phyloP scores from a whole-genome alignment of 495 filamentous ascomycete genomes.

The Pyrenula aspistea region DNA sequence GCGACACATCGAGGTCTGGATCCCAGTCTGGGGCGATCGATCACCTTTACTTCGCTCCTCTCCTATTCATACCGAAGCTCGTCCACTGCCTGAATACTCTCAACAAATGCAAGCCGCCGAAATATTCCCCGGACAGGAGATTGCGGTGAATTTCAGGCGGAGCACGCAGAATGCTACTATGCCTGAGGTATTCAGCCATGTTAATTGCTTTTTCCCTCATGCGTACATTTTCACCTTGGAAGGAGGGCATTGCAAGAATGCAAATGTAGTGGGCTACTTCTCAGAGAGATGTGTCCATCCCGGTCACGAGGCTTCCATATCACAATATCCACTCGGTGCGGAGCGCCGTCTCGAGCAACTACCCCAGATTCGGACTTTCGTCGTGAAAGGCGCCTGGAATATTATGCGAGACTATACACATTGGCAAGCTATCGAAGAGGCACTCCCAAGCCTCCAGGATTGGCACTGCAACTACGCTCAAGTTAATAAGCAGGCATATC shows the following conservation, averaged over 20 bases:
- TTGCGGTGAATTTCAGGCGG: background rate
- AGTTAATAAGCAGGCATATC: slow-evolving; percentile 53
- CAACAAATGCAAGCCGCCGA: background rate
- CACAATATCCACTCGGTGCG: slow-evolving; percentile 32
- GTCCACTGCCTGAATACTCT: background rate
- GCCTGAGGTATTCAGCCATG: slow-evolving; percentile 52
- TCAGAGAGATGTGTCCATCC: slow-evolving; percentile 61
- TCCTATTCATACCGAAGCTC: background rate
- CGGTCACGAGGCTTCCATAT: slow-evolving; percentile 53
- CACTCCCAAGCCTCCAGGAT: slow-evolving; percentile 53
- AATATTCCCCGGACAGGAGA: background rate
- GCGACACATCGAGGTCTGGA: slow-evolving; percentile 62
- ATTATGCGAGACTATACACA: slow-evolving; percentile 54
- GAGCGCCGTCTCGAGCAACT: slow-evolving; percentile 25
- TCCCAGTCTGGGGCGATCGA: slow-evolving; percentile 55
- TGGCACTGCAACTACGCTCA: slow-evolving; percentile 63
- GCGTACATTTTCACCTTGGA: slow-evolving; percentile 58
- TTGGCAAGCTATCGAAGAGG: slow-evolving; percentile 43
- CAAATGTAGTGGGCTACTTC: slow-evolving; percentile 36
- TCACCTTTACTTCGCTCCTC: slow-evolving; percentile 7
- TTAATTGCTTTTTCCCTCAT: slow-evolving; percentile 42
- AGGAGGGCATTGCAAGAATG: slow-evolving; percentile 61
- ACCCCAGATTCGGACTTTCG: slow-evolving; percentile 43
- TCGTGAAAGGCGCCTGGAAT: slow-evolving; percentile 67
- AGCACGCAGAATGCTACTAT: slow-evolving; percentile 46